A percentile compares a stretch with the other conserved stretches of the same genome.
Conservation (phyloP, 2,329 filamentous ascomycete species). For the Paradendryphiella salina region DNA sequence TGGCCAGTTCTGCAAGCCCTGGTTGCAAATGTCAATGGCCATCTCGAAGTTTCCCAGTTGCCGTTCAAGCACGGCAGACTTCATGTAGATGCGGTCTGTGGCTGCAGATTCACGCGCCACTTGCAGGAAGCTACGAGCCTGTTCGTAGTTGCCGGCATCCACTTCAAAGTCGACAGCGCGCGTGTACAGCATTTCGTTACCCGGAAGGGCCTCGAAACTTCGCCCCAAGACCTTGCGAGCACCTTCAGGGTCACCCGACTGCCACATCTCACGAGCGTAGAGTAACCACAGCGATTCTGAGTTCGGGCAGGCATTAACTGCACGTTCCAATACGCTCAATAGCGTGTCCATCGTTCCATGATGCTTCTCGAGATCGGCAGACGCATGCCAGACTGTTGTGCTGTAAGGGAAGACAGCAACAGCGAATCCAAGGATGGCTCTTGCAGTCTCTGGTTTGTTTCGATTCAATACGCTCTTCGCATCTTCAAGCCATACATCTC, state of each 20-base stretch:
- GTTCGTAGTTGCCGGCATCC: conserved; percentile 78
- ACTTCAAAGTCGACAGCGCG: conserved; percentile 95
- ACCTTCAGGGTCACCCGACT: conserved; percentile 82
- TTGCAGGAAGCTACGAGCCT: conserved; percentile 78
- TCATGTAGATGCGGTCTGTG: conserved; percentile 96
- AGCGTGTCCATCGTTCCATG: conserved; percentile 83
- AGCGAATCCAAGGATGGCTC: conserved; percentile 91
- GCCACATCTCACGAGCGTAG: conserved; percentile 92
- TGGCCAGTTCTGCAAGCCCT: conserved; percentile 85
- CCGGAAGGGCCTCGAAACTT: conserved; percentile 92
- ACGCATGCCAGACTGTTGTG: conserved; percentile 85
- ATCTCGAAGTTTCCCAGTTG: conserved; percentile 77
- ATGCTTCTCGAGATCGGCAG: conserved; percentile 86
- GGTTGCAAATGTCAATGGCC: conserved; percentile 83
- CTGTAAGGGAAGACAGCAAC: conserved; percentile 87
- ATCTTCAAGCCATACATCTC: conserved; percentile 95
- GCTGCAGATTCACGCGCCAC: conserved; percentile 85
- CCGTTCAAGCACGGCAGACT: conserved; percentile 90
- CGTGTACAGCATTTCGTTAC: conserved; percentile 98
- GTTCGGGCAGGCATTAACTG: conserved; percentile 88
- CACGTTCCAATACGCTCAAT: conserved; percentile 85
- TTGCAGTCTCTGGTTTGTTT: conserved; percentile 84
- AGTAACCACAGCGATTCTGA: conserved; percentile 94
- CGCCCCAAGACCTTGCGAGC: conserved; percentile 82
- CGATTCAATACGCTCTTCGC: conserved; percentile 79